phyloP scores from a whole-genome alignment of 352 stramenopile genomes.

The Pythium scleroteichum region DNA sequence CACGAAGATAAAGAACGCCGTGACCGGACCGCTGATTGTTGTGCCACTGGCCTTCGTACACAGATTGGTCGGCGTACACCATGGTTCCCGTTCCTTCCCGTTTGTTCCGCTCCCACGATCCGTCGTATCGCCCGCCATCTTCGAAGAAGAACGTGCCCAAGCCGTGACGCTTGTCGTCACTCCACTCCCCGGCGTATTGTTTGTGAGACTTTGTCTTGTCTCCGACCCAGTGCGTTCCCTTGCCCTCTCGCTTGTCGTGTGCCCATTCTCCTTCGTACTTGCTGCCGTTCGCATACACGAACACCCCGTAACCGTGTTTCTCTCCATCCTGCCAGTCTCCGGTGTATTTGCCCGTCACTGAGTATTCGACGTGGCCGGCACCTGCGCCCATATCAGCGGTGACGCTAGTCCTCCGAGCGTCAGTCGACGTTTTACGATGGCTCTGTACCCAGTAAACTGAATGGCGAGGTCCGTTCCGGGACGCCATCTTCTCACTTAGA shows the following conservation, averaged over 20 bases:
- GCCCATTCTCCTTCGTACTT: constrained; percentile 90
- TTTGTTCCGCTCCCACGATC: constrained; percentile 76
- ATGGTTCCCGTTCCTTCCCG: constrained; percentile 78
- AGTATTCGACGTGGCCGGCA: constrained; percentile 50
- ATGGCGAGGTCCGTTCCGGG: constrained; percentile 62
- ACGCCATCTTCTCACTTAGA: constrained; percentile 51
- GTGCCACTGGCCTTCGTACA: constrained; percentile 89
- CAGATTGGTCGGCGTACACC: constrained; percentile 78
- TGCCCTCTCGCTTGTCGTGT: constrained; percentile 79
- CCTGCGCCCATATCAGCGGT: constrained; percentile 37
- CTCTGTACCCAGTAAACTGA: constrained; percentile 85
- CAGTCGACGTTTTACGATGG: constrained; percentile 32
- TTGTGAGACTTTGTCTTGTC: constrained; percentile 71
- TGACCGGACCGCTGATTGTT: constrained; percentile 72
- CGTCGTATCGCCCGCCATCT: constrained; percentile 81
- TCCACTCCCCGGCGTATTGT: constrained; percentile 85
- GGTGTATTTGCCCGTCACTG: constrained; percentile 86
- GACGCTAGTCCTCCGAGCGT: constrained; percentile 3
- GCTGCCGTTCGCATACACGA: constrained; percentile 89
- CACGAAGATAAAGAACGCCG: constrained; percentile 65
- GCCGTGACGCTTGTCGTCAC: constrained; percentile 67
- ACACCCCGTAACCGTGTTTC: constrained; percentile 91
- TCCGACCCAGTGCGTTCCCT: constrained; percentile 79
- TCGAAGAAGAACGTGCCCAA: constrained; percentile 83
- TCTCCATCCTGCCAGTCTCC: constrained; percentile 92